Evolutionary conservation across 148 eudicot species (phyloP).

Genomic region (Nyssa sinensis): DNA sequence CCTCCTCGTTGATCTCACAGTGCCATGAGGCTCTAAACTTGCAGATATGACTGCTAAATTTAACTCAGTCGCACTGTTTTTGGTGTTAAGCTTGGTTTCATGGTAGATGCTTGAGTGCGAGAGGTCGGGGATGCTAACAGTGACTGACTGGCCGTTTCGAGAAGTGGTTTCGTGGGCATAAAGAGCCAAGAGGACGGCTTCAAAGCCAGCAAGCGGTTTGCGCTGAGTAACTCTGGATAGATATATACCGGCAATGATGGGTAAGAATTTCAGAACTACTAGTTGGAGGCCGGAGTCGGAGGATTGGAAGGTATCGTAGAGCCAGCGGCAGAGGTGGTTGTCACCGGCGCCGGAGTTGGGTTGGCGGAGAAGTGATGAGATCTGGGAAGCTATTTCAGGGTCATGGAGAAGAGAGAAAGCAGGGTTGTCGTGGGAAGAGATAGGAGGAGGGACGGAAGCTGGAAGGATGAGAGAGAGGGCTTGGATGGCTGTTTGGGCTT

Average conservation of each 20-base stretch:
- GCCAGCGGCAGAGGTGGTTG: conserved; percentile 82
- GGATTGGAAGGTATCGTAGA: conserved; percentile 87
- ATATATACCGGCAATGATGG: conserved; percentile 67
- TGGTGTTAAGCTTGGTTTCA: conserved; percentile 32
- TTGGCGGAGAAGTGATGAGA: conserved; percentile 59
- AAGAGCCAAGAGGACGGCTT: conserved; percentile 74
- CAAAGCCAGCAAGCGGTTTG: conserved; percentile 76
- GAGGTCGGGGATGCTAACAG: conserved; percentile 62
- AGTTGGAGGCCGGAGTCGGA: conserved; percentile 63
- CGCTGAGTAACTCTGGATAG: conserved; percentile 52
- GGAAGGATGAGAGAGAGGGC: conserved; percentile 57
- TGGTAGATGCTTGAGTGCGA: conserved; percentile 84
- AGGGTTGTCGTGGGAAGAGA: conserved; percentile 48
- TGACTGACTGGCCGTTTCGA: conserved; percentile 55
- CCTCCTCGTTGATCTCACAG: conserved; percentile 68
- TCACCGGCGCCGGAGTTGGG: conserved; percentile 82
- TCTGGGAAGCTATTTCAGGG: conserved; percentile 41
- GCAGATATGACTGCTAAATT: conserved; percentile 63
- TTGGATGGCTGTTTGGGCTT: conserved; percentile 47
- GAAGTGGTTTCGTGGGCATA: conserved; percentile 64
- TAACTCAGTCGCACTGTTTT: conserved; percentile 48
- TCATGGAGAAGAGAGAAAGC: conserved; percentile 61
- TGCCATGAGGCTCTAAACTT: conserved; percentile 73
- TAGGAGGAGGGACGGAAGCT: conserved; percentile 24
- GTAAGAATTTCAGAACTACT: conserved; percentile 72